Percentiles rank a stretch among this genome's conserved stretches.
Evolutionary conservation across 2,329 filamentous ascomycete genomes (phyloP).

Genomic region (Exophiala phaeomuriformis): DNA sequence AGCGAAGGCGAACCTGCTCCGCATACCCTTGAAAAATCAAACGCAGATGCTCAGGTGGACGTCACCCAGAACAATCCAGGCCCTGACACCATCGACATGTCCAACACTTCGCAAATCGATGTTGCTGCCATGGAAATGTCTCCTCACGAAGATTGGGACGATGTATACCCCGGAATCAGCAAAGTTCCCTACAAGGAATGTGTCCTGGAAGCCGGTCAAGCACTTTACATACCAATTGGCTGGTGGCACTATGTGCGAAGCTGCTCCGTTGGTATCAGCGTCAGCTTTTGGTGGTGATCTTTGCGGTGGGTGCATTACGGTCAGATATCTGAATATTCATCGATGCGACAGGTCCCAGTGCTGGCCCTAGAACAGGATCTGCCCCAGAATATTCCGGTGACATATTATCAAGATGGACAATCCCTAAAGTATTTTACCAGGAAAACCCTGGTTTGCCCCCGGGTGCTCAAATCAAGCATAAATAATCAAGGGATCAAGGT

Average conservation of each 20-base stretch:
- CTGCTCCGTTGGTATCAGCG: conserved; percentile 79
- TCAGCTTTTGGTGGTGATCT: conserved; percentile 83
- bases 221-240: conserved; percentile 79
- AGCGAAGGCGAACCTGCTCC: conserved; percentile 34
- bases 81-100: conserved; percentile 69
- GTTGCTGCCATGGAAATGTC: conserved; percentile 59
- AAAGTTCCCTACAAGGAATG: conserved; percentile 63
- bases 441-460: no score
- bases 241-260: conserved; percentile 98
- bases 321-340: no score
- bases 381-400: no score
- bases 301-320: background rate
- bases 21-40: conserved; percentile 11
- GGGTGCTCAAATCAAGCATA: no score
- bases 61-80: conserved; percentile 38
- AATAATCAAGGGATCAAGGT: no score
- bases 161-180: conserved; percentile 49
- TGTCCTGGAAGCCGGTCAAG: conserved; percentile 72
- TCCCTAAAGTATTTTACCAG: no score
- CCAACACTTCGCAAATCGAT: conserved; percentile 77
- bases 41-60: background rate
- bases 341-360: no score
- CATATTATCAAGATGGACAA: no score
- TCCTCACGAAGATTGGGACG: conserved; percentile 38
- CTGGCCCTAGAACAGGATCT: no score